phyloP scores from a whole-genome alignment of 805 yeast species.

The Yarrowia yakushimensis region DNA sequence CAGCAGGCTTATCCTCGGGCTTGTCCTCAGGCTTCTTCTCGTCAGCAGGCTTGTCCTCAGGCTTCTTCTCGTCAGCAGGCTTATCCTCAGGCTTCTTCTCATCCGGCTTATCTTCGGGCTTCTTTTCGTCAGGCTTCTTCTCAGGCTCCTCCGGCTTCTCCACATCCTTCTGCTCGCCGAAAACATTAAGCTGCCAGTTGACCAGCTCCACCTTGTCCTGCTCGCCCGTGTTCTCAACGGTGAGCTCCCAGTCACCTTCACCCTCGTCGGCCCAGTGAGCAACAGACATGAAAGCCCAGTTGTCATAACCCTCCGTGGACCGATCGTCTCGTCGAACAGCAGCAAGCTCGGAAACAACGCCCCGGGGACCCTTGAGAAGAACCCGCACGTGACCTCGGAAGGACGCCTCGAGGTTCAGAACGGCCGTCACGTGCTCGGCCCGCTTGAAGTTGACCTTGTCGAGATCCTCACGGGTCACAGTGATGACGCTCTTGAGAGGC shows the following conservation, averaged over 20 bases:
- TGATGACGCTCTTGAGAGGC: conserved; percentile 34
- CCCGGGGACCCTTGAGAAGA: conserved; percentile 68
- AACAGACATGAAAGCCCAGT: conserved; percentile 96
- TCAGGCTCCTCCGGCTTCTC: conserved; percentile 44
- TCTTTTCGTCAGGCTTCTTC: conserved; percentile 37
- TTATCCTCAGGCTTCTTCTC: conserved; percentile 58
- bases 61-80: conserved; percentile 50
- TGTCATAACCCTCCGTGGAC: conserved; percentile 54
- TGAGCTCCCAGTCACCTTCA: conserved; percentile 76
- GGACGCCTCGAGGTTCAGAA: conserved; percentile 62
- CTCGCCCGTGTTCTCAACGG: conserved; percentile 42
- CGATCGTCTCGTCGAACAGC: conserved; percentile 59
- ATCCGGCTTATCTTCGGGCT: conserved; percentile 30
- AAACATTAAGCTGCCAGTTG: conserved; percentile 74
- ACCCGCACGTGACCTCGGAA: conserved; percentile 69
- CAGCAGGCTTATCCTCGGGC: background rate
- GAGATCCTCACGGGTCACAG: conserved; percentile 50
- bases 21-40: conserved; percentile 39
- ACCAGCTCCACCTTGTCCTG: conserved; percentile 43
- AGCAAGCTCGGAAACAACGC: conserved; percentile 71
- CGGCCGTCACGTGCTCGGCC: conserved; percentile 82
- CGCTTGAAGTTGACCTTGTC: conserved; percentile 57
- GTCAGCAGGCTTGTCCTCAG: conserved; percentile 48
- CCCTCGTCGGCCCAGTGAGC: conserved; percentile 95
- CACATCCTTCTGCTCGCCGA: conserved; percentile 74